These are phyloP conservation scores for Tuber umbilicatum DNA, from an alignment of 495 filamentous ascomycete species.

Conservation along the genomic window DNA sequence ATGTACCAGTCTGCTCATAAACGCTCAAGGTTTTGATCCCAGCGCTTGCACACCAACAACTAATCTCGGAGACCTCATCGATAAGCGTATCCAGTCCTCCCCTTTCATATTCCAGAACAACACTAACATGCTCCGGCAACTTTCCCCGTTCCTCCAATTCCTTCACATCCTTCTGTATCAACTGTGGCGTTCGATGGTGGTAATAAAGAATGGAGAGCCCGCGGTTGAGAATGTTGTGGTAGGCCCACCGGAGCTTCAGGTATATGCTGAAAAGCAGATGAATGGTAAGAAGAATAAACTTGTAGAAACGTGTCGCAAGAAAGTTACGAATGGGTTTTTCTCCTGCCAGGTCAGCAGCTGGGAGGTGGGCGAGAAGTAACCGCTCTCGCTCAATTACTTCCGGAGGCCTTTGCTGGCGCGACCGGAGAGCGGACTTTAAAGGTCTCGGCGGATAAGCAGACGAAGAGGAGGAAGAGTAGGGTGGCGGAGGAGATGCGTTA, in stretches of 20 bases:
- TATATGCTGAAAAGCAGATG: slow-evolving; percentile 81
- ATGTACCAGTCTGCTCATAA: slow-evolving; percentile 80
- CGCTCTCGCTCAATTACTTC: slow-evolving; percentile 37
- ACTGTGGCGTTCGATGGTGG: slow-evolving; percentile 86
- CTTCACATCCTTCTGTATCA: slow-evolving; percentile 83
- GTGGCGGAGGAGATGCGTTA: slow-evolving; percentile 22
- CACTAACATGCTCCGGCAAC: slow-evolving; percentile 77
- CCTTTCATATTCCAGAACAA: slow-evolving; percentile 70
- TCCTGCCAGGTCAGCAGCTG: background rate
- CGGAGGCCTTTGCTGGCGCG: slow-evolving; percentile 22
- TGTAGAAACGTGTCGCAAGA: slow-evolving; percentile 31
- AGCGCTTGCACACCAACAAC: slow-evolving; percentile 82
- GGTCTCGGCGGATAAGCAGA: slow-evolving; percentile 28
- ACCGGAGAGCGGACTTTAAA: slow-evolving; percentile 28
- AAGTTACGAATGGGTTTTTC: slow-evolving; percentile 33
- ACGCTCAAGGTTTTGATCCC: slow-evolving; percentile 79
- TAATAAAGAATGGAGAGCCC: slow-evolving; percentile 75
- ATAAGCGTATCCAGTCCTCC: slow-evolving; percentile 71
- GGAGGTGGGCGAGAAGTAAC: slow-evolving; percentile 31
- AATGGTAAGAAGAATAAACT: slow-evolving; percentile 48
- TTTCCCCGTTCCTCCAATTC: slow-evolving; percentile 49
- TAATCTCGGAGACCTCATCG: slow-evolving; percentile 81
- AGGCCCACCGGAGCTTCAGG: slow-evolving; percentile 69
- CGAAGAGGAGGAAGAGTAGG: slow-evolving; percentile 24
- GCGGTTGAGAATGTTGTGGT: slow-evolving; percentile 66